These are phyloP conservation scores for Panus rudis DNA, from an alignment of 768 basidiomycete genomes.

Conservation along the genomic window DNA sequence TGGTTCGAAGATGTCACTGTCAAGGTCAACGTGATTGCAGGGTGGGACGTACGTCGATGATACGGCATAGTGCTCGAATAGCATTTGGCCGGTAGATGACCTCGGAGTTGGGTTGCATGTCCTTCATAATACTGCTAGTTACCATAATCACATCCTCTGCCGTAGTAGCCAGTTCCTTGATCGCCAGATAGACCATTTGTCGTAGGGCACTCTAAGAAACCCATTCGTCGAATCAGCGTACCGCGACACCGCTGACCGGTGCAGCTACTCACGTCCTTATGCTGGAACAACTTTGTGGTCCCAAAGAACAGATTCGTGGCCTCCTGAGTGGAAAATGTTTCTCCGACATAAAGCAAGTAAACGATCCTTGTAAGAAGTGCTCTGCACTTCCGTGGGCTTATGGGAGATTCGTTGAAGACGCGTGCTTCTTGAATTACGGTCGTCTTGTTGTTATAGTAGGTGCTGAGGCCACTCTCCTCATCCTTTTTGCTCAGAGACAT, in stretches of 20 bases:
- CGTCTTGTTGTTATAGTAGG: conserved; percentile 95
- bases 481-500: conserved; percentile 94
- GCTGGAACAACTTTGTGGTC: conserved; percentile 96
- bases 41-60: conserved; percentile 80
- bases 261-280: conserved; percentile 82
- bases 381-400: conserved; percentile 95
- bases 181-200: conserved; percentile 97
- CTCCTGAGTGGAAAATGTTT: conserved; percentile 91
- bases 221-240: conserved; percentile 1
- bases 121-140: conserved; percentile 99
- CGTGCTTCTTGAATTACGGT: conserved; percentile 98
- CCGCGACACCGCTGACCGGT: neutral
- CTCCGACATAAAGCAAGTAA: conserved; percentile 93
- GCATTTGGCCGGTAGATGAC: conserved; percentile 98
- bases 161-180: conserved; percentile 93
- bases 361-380: conserved; percentile 94
- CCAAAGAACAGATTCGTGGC: conserved; percentile 98
- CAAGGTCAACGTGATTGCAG: neutral
- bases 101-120: conserved; percentile 98
- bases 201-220: conserved; percentile 75
- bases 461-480: conserved; percentile 88
- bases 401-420: conserved; percentile 98
- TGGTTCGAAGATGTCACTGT: conserved; percentile 6
- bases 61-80: conserved; percentile 90
- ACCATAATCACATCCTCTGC: conserved; percentile 99